phyloP scores from a whole-genome alignment of 2,329 filamentous ascomycete genomes.

The Sporothrix brunneoviolacea region DNA sequence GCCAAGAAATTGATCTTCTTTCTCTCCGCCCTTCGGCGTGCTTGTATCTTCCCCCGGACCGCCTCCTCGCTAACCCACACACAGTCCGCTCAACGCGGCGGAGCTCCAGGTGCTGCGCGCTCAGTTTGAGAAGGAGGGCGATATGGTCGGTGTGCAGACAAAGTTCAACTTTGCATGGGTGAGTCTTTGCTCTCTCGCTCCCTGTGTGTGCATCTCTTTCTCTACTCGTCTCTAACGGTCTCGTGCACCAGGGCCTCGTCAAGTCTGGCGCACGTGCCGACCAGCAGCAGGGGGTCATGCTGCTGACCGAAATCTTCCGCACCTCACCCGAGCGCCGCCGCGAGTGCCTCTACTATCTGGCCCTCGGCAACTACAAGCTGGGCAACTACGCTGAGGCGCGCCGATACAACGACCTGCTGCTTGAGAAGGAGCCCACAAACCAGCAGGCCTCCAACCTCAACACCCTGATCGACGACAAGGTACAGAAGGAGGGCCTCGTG shows the following conservation, averaged over 20 bases:
- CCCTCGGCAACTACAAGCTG: conserved; percentile 94
- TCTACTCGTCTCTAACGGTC: conserved; percentile 5
- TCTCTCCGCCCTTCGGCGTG: too few species aligned
- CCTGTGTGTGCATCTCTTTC: not conserved
- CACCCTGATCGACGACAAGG: conserved; percentile 88
- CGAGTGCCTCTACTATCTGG: conserved; percentile 97
- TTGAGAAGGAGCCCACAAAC: conserved; percentile 88
- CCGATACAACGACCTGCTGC: conserved; percentile 85
- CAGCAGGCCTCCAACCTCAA: conserved; percentile 83
- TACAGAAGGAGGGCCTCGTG: conserved; percentile 87
- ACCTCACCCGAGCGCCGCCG: conserved; percentile 84
- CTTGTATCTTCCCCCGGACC: too few species aligned
- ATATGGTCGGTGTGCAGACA: conserved; percentile 93
- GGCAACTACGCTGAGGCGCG: conserved; percentile 94
- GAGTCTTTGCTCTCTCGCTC: conserved; percentile 25
- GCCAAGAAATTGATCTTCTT: too few species aligned
- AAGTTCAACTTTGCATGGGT: conserved; percentile 99
- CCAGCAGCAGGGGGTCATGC: conserved; percentile 88
- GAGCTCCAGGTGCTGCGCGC: conserved; percentile 88
- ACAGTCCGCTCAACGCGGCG: conserved; percentile 77
- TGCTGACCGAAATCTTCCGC: conserved; percentile 95
- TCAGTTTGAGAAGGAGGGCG: conserved; percentile 96
- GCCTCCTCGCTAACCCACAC: too few species aligned
- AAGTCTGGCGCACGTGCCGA: conserved; percentile 80
- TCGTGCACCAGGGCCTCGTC: conserved; percentile 68